Base-by-base conservation (phyloP, 345 rosid genomes). In the Viola odorata region DNA sequence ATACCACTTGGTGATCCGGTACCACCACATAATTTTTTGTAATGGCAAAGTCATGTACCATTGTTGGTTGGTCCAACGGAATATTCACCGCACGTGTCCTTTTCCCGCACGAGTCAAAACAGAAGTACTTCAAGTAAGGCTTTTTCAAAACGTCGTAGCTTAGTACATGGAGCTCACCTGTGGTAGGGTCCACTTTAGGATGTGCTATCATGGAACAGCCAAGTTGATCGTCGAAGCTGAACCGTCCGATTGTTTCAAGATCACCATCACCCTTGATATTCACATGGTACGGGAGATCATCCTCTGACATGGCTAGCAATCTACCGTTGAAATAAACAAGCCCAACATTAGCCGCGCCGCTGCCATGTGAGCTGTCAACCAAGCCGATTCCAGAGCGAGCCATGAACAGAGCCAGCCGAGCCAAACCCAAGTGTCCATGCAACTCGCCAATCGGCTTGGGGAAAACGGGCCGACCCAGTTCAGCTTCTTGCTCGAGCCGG, bases 391-490 rank as follows among this genome's bases (percentile, higher is more conserved):
- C 67, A 5, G 79, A 68, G 42, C 97, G 84, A 59, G 89, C 87
- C 58, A 64, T 57, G 78, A 75, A 82, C 11, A 90, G 52, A 41
- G 75, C 78, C 7, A 85, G 74, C 69, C 91, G 77, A 60, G 86
- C 87, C 54, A 82, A 10, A 5, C 96, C 97, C 38, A 78, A 57
- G 67, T 84, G 89, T 0, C 97, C 97, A 41, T 82, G 89, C 55
- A 91, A 66, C 80, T 91, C 91, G 0, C 97, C 97, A 2, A 85
- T 82, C 0, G 86, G 76, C 74, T 87, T 91, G 0, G 92, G 91
- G 62, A 91, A 91, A 58, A 87, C 9, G 4, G 87, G 41, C 58
- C 86, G 45, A 9, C 94, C 92, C 3, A 80, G 64, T 11, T 40
- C 60, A 5, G 75, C 72, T 73, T 91, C 97, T 57, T 85, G 89